phyloP scores from a whole-genome alignment of 2,329 filamentous ascomycete species.

The Monosporascus cannonballus region DNA sequence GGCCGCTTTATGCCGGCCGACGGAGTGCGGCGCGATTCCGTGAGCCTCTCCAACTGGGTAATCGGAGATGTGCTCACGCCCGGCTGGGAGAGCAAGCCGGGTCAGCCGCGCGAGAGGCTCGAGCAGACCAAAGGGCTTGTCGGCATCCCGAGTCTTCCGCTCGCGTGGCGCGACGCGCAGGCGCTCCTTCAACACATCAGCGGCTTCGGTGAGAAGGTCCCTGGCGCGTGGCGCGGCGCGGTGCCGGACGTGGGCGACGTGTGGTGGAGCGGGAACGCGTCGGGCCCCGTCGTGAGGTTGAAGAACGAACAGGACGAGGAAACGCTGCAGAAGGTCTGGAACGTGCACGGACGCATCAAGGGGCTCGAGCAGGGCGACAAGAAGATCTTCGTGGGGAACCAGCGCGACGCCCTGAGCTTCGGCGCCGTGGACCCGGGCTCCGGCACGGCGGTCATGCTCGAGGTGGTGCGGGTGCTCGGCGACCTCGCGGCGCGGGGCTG shows the following conservation, averaged over 20 bases:
- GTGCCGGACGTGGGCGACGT: conserved; percentile 60
- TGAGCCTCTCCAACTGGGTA: conserved; percentile 75
- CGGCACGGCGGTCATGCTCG: conserved; percentile 85
- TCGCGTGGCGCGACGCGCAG: conserved; percentile 86
- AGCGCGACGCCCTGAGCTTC: conserved; percentile 88
- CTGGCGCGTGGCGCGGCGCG: conserved; percentile 67
- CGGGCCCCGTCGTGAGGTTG: conserved; percentile 72
- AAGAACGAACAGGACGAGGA: conserved; percentile 84
- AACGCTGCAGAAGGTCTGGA: conserved; percentile 80
- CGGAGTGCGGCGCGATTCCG: conserved; percentile 75
- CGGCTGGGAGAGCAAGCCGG: conserved; percentile 69
- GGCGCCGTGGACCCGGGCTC: conserved; percentile 81
- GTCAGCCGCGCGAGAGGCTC: conserved; percentile 58
- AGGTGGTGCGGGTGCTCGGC: conserved; percentile 80
- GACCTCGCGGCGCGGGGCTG: conserved; percentile 72
- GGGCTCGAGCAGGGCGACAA: conserved; percentile 82
- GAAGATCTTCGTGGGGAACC: conserved; percentile 84
- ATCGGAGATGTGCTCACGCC: conserved; percentile 90
- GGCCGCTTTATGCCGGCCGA: conserved; percentile 77
- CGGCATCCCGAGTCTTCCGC: conserved; percentile 81
- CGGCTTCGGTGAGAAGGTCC: conserved; percentile 65
- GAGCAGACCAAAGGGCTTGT: conserved; percentile 67
- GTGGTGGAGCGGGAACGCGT: conserved; percentile 79
- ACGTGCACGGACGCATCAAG: conserved; percentile 76
- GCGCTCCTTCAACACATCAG: conserved; percentile 68